Conservation (phyloP, 208 protist species). For the Trypanosoma platydactyli region DNA sequence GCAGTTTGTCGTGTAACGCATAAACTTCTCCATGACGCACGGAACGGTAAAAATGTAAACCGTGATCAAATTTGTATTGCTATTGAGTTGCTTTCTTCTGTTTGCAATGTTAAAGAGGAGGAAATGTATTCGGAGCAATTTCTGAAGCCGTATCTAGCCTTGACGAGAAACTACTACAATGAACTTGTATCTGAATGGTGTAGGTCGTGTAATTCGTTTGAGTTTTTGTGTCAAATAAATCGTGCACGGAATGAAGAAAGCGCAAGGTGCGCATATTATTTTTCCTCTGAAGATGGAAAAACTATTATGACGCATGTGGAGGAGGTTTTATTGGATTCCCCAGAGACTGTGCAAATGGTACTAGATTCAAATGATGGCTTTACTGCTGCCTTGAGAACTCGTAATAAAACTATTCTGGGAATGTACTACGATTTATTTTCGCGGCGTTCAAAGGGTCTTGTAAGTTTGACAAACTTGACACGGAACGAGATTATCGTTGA, state of each 20-base stretch:
- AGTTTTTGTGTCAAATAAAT: slow-evolving; percentile 48
- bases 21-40: slow-evolving; percentile 44
- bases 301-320: slow-evolving; percentile 66
- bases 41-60: slow-evolving; percentile 37
- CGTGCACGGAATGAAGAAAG: slow-evolving; percentile 45
- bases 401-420: slow-evolving; percentile 49
- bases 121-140: slow-evolving; percentile 76
- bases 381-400: slow-evolving; percentile 35
- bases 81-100: slow-evolving; percentile 73
- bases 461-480: slow-evolving; percentile 42
- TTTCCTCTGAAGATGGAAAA: slow-evolving; percentile 48
- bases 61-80: slow-evolving; percentile 52
- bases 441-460: slow-evolving; percentile 41
- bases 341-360: slow-evolving; percentile 40
- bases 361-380: slow-evolving; percentile 53
- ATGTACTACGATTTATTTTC: slow-evolving; percentile 70
- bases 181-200: slow-evolving; percentile 43
- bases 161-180: slow-evolving; percentile 60
- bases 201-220: slow-evolving; percentile 27
- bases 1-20: slow-evolving; percentile 60
- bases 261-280: slow-evolving; percentile 59
- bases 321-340: slow-evolving; percentile 52
- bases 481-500: slow-evolving; percentile 52
- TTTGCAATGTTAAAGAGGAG: slow-evolving; percentile 62
- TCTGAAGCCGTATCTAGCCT: slow-evolving; percentile 58